A percentile compares a stretch with the other conserved stretches of the same genome.
Conservation (phyloP, 371 early-diverging fungal species). For the Mortierella sp. region DNA sequence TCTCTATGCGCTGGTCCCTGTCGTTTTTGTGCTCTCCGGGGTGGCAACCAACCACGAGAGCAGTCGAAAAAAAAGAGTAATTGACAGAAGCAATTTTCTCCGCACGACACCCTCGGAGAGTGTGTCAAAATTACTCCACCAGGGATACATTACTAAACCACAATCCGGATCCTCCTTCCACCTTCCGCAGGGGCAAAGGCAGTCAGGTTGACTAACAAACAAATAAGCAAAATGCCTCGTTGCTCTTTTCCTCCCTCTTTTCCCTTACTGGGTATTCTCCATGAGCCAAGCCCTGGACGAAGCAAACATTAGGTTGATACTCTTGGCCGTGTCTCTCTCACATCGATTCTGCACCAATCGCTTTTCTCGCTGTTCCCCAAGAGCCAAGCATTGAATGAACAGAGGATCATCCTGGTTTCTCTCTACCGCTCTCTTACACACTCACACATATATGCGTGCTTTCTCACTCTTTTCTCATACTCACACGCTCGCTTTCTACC, state of each 20-base stretch:
- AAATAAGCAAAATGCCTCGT: no score
- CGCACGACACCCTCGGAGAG: not conserved
- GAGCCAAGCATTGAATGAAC: not conserved
- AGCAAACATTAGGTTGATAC: no score
- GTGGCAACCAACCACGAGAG: slow-evolving; percentile 10
- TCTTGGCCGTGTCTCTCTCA: no score
- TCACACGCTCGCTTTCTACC: no score
- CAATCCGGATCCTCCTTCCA: not conserved
- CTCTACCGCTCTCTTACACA: not conserved
- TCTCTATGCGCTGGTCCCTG: not conserved
- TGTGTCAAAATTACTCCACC: not conserved
- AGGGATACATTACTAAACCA: not conserved
- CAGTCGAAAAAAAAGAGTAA: not conserved
- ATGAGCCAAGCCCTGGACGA: no score
- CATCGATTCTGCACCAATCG: no score
- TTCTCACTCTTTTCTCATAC: no score
- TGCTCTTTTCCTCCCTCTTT: no score
- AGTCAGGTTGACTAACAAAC: not conserved
- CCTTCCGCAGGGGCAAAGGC: no score
- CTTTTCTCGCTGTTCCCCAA: not conserved
- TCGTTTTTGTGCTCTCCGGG: slow-evolving; percentile 2
- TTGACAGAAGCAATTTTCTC: not conserved
- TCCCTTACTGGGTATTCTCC: no score
- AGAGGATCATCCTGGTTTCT: not conserved
- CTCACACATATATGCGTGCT: no score